Evolutionary conservation across 495 filamentous ascomycete genomes (phyloP).

Genomic region (Penicillium dipodomyicola): DNA sequence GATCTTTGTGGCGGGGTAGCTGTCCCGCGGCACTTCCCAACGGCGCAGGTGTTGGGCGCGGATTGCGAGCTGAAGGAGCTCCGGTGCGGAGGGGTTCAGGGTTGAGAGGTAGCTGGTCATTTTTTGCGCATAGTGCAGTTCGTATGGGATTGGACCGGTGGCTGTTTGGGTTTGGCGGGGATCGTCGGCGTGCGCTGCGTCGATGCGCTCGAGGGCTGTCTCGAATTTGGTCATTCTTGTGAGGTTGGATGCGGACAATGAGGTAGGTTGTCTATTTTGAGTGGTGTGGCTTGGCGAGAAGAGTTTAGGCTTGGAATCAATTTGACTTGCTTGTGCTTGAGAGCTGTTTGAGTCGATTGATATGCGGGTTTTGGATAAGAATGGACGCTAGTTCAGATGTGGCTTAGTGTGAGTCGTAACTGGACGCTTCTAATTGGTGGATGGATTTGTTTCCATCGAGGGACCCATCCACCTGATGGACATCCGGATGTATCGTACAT

Average conservation of each 20-base stretch:
- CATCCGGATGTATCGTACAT: too few species aligned
- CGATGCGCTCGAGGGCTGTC: constrained; percentile 61
- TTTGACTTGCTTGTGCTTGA: background rate
- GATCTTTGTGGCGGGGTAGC: constrained; percentile 63
- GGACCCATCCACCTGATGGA: too few species aligned
- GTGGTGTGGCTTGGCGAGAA: background rate
- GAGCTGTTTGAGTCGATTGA: background rate
- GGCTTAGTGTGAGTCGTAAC: background rate
- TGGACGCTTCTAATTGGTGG: constrained; percentile 3
- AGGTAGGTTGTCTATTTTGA: background rate
- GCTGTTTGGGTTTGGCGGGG: constrained; percentile 46
- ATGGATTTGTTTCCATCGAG: background rate
- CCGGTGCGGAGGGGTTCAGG: constrained; percentile 55
- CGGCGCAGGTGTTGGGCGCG: constrained; percentile 79
- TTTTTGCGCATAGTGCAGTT: constrained; percentile 75
- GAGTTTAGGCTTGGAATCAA: background rate
- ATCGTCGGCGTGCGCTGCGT: constrained; percentile 69
- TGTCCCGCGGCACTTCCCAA: constrained; percentile 72
- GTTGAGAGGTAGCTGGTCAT: constrained; percentile 68
- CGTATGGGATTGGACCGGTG: constrained; percentile 53
- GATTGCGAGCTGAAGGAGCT: constrained; percentile 66
- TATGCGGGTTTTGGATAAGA: constrained; percentile 3
- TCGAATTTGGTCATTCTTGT: constrained; percentile 34
- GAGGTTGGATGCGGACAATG: background rate
- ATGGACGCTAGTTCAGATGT: background rate